Base-by-base conservation (phyloP, 2,329 filamentous ascomycete species). In the Myriosclerotinia duriaeana region DNA sequence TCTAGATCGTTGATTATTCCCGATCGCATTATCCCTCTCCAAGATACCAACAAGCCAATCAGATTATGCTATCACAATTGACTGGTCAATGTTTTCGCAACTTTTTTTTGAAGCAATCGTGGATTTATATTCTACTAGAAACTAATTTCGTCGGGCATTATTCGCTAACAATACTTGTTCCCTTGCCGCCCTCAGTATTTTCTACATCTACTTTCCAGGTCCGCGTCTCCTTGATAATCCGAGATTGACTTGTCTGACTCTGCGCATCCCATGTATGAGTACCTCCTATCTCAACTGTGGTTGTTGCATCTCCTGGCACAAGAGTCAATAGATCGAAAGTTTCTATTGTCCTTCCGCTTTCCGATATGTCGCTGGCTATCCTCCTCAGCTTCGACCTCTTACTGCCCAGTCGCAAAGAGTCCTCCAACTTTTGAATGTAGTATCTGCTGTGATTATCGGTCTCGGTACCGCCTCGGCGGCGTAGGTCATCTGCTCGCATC, bases 241-340 rank as follows among this genome's bases (percentile, higher is more conserved):
- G 53, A 20, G 64, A 61, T 53, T 66, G 34, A 42, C 64, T 66
- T 14, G 55, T 40, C 34, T 66, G 55, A 44, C 64, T 66, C 20
- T 61, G 54, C 1, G 34, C 55, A 44, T 66, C 55, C 64, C 54
- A 61, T 9, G 17, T 12, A 61, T 22, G 5, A 9, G 2, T 30
- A 22, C 38, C 44, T 22, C 22, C 55, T 12, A 22, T 36, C n/a
- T 48, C 53, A 30, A 56, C 36, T 9, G 26, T 52, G 15, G 15
- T 8, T 3, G 46, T 48, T 30, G 30, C 12, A 30, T 53, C 48
- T 14, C n/a, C 11, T 15, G 53, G 44, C n/a, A 26, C 30, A 40
- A 65, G 12, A 4, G n/a, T 36, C 12, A 42, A 58, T 12, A 65
- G 20, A 42, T 8, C 50, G 44, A 30, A 15, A 12, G 15, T 56